Base-by-base conservation (phyloP, 208 protist species). In the Wallacemonas sp. region DNA sequence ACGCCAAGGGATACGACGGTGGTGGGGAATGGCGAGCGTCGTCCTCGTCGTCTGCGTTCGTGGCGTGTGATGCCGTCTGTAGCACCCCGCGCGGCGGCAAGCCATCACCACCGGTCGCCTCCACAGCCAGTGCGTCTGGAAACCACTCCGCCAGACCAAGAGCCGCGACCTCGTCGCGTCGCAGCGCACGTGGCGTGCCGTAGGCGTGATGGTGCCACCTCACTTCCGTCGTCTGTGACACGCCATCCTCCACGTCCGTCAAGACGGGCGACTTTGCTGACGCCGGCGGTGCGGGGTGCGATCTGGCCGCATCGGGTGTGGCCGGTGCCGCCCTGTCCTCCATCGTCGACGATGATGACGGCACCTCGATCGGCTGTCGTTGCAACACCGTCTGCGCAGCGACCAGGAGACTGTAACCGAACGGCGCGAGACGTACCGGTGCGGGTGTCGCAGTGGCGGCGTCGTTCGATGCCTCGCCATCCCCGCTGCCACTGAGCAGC, bases 321-420 rank as follows among this genome's bases (percentile, higher is more conserved):
- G n/a, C 24, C 10, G 42, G 42, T 6, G 10, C 42, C 8, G 10
- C 42, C 8, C 10, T 50, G 17, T 50, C 42, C n/a, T 50, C 42
- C 13, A 19, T n/a, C n/a, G n/a, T n/a, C n/a, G n/a, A n/a, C n/a
- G n/a, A n/a, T n/a, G n/a, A n/a, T 21, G 37, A 12, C 6, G 55
- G 53, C 33, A 71, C 8, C 4, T 61, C 52, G 26, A 79, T 29
- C 21, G 75, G 68, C 53, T 81, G 45, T 5, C 73, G 76, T 67
- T 86, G 80, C 10, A 92, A 70, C 0, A 62, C 58, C 22, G 42
- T 66, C 22, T 78, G 71, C 0, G 85, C 71, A 5, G 82, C 67
- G 19, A 87, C 48, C 19, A 92, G 76, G 1, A 92, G 48, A 76
- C 86, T 92, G 27, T 80, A 76, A 13, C 86, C 86, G 46, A 89